phyloP scores from a whole-genome alignment of 148 eudicot genomes.

The Rhododendron ovatum region DNA sequence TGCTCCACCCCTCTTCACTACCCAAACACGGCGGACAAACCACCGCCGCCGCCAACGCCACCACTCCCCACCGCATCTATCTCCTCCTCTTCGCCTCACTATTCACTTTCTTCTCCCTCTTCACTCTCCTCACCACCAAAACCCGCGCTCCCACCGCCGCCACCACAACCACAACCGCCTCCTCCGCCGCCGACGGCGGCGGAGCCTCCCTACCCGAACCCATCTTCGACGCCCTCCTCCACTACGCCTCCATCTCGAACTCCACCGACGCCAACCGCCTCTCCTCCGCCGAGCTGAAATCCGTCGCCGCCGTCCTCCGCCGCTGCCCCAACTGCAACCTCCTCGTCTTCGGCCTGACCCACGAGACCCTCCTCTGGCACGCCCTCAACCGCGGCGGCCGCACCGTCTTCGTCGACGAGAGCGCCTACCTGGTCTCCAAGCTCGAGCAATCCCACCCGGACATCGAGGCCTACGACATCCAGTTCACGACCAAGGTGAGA shows the following conservation, averaged over 20 bases:
- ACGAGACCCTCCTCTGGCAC: constrained; percentile 78
- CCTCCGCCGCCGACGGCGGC: constrained; percentile 17
- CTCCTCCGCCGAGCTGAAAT: constrained; percentile 46
- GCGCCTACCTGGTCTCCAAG: constrained; percentile 35
- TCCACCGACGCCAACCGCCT: constrained; percentile 30
- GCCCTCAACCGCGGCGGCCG: constrained; percentile 55
- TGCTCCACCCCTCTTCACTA: constrained; percentile 61
- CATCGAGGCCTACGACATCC: constrained; percentile 77
- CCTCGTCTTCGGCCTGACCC: constrained; percentile 81
- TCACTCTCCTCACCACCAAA: constrained; percentile 36
- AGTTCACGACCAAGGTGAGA: constrained; percentile 50
- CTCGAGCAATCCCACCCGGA: constrained; percentile 44
- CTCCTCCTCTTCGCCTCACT: constrained; percentile 35
- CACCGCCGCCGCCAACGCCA: neutral
- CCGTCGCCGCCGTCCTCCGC: constrained; percentile 47
- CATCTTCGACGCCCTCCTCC: constrained; percentile 59
- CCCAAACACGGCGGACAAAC: constrained; percentile 31
- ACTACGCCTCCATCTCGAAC: constrained; percentile 51
- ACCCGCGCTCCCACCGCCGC: constrained; percentile 13
- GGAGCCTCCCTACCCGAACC: constrained; percentile 17
- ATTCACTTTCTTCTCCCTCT: constrained; percentile 34
- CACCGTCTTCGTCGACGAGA: constrained; percentile 72
- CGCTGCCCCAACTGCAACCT: constrained; percentile 41
- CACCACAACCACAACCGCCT: neutral
- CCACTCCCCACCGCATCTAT: constrained; percentile 28